A percentile compares a stretch with the other conserved stretches of the same genome.
These are phyloP conservation scores for Phialophora expanda DNA, from an alignment of 2,329 filamentous ascomycete species.

Conservation along the genomic window DNA sequence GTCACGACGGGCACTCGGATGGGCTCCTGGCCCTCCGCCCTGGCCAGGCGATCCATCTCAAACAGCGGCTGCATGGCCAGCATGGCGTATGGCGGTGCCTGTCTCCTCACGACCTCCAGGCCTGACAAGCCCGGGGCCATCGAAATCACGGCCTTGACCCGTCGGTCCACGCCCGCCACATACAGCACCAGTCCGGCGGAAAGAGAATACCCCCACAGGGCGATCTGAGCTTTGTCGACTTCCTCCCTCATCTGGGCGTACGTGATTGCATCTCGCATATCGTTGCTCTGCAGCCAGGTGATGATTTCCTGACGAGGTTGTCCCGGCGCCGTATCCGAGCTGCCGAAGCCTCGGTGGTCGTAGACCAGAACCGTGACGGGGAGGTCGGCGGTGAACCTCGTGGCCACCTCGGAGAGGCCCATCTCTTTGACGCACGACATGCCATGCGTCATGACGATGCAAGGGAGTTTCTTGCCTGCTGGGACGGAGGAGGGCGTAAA, in stretches of 20 bases:
- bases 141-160: constrained; percentile 49
- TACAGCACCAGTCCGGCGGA: constrained; percentile 47
- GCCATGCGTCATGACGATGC: constrained; percentile 35
- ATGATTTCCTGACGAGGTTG: constrained; percentile 45
- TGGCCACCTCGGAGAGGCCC: constrained; percentile 31
- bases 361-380: constrained; percentile 40
- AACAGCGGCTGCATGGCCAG: constrained; percentile 39
- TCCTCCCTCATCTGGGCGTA: constrained; percentile 40
- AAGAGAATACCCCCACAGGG: constrained; percentile 48
- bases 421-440: constrained; percentile 37
- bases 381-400: constrained; percentile 29
- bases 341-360: constrained; percentile 43
- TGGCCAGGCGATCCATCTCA: constrained; percentile 39
- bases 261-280: constrained; percentile 48
- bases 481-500: constrained; percentile 22
- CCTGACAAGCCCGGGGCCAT: constrained; percentile 46
- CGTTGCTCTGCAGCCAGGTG: constrained; percentile 43
- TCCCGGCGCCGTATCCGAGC: constrained; percentile 43
- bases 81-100: constrained; percentile 43
- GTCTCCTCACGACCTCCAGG: constrained; percentile 42
- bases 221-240: constrained; percentile 43
- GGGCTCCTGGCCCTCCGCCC: constrained; percentile 43
- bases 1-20: constrained; percentile 43
- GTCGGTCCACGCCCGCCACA: constrained; percentile 48
- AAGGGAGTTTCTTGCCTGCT: constrained; percentile 27